Percentiles rank a stretch among this genome's conserved stretches.
Evolutionary conservation across 83 land plant species (phyloP).

Genomic region (Larix sibirica): DNA sequence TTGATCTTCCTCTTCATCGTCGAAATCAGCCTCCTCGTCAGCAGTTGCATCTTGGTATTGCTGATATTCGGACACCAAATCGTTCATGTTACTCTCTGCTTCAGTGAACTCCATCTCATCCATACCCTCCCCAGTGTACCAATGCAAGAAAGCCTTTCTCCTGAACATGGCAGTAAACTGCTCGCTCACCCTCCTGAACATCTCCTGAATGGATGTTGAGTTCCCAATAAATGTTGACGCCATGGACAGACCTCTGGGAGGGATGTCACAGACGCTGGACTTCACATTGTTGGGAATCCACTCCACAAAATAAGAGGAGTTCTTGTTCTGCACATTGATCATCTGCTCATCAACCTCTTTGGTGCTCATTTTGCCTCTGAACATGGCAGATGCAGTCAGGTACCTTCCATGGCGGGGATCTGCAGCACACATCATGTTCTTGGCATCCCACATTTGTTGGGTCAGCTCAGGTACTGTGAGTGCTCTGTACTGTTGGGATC

Average conservation of each 20-base stretch:
- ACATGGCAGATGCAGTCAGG: constrained; percentile 28
- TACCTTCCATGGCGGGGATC: constrained; percentile 35
- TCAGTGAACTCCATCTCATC: constrained; percentile 45
- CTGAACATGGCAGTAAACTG: constrained; percentile 44
- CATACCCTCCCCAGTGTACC: constrained; percentile 44
- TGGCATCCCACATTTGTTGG: constrained; percentile 44
- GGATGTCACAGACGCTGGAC: constrained; percentile 37
- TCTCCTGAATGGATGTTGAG: constrained; percentile 39
- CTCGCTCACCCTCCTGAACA: constrained; percentile 37
- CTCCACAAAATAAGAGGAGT: constrained; percentile 39
- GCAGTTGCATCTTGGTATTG: constrained; percentile 50
- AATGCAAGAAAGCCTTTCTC: constrained; percentile 30
- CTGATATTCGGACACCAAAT: constrained; percentile 37
- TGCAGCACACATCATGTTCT: constrained; percentile 48
- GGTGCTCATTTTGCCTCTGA: constrained; percentile 27
- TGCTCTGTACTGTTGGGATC: constrained; percentile 44
- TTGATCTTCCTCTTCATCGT: constrained; percentile 31
- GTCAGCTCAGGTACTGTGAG: constrained; percentile 40
- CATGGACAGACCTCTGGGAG: constrained; percentile 35
- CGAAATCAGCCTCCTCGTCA: constrained; percentile 39
- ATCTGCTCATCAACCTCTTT: constrained; percentile 44
- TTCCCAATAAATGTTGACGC: constrained; percentile 37
- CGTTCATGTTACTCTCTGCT: constrained; percentile 43
- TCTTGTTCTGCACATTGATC: constrained; percentile 46
- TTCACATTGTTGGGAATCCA: constrained; percentile 42